Evolutionary conservation across 257 asterid species (phyloP).

Genomic region (Lycium ferocissimum): DNA sequence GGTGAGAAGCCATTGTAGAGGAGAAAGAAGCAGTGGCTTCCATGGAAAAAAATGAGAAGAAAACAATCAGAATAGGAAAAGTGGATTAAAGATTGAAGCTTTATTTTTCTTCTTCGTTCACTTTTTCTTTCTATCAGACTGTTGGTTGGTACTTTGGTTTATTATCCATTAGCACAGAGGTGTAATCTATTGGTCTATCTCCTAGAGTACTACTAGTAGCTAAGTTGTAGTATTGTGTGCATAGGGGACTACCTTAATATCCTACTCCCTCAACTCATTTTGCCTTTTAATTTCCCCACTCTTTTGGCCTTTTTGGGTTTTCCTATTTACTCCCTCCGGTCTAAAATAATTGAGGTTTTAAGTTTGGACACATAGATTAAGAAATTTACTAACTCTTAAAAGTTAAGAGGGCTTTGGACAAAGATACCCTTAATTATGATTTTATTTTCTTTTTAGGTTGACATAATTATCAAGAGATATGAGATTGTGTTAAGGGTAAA

Average conservation of each 20-base stretch:
- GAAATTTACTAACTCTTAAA: no score
- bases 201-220: background rate
- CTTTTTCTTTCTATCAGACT: background rate
- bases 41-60: slow-evolving; percentile 40
- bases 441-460: no score
- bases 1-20: slow-evolving; percentile 70
- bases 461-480: no score
- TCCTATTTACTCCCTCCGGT: no score
- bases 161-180: background rate
- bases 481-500: no score
- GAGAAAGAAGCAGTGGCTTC: slow-evolving; percentile 60
- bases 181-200: slow-evolving; percentile 29
- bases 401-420: no score
- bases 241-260: slow-evolving; percentile 12
- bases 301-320: no score
- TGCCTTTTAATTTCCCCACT: background rate
- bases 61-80: background rate
- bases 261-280: background rate
- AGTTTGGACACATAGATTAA: no score
- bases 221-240: slow-evolving; percentile 7
- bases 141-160: background rate
- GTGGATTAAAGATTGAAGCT: background rate
- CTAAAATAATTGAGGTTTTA: no score
- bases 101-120: background rate
- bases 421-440: no score